Evolutionary conservation across 495 filamentous ascomycete species (phyloP).

Genomic region (Aspergillus sclerotiicarbonarius): DNA sequence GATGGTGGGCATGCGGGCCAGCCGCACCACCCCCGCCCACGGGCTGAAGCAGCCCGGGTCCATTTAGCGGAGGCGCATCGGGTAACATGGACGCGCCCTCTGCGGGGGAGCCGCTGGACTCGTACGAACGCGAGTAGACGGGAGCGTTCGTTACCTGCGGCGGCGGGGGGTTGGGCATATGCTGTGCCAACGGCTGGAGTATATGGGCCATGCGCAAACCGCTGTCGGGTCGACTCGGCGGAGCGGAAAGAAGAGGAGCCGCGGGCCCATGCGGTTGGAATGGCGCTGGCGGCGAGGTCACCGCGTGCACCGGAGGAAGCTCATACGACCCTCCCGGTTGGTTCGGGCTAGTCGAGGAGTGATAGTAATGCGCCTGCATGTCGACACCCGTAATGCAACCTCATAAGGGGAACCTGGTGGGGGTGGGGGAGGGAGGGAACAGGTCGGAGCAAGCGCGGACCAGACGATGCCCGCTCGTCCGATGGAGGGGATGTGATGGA

Average conservation of each 20-base stretch:
- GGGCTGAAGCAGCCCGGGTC: slow-evolving; percentile 33
- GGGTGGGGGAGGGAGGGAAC: neutral
- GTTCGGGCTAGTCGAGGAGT: slow-evolving; percentile 19
- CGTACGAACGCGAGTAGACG: slow-evolving; percentile 41
- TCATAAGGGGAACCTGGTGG: slow-evolving; percentile 17
- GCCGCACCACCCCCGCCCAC: slow-evolving; percentile 42
- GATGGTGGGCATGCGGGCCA: slow-evolving; percentile 34
- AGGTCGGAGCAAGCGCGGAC: neutral
- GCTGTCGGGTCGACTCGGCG: slow-evolving; percentile 44
- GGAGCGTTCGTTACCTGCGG: slow-evolving; percentile 29
- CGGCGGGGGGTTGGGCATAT: slow-evolving; percentile 23
- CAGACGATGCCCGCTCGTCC: slow-evolving; percentile 2
- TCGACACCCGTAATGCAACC: slow-evolving; percentile 11
- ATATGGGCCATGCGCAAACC: slow-evolving; percentile 47
- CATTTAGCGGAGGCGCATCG: slow-evolving; percentile 36
- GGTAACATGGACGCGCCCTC: slow-evolving; percentile 32
- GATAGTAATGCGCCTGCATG: slow-evolving; percentile 26
- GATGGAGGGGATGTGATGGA: neutral
- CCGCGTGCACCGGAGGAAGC: slow-evolving; percentile 40
- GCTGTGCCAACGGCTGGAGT: slow-evolving; percentile 38
- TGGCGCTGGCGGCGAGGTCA: slow-evolving; percentile 34
- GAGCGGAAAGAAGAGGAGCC: slow-evolving; percentile 39
- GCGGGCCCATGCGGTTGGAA: slow-evolving; percentile 28
- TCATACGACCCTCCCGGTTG: slow-evolving; percentile 34
- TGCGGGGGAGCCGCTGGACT: slow-evolving; percentile 44